phyloP scores from a whole-genome alignment of 75 land plant genomes.

The Picea glauca region DNA sequence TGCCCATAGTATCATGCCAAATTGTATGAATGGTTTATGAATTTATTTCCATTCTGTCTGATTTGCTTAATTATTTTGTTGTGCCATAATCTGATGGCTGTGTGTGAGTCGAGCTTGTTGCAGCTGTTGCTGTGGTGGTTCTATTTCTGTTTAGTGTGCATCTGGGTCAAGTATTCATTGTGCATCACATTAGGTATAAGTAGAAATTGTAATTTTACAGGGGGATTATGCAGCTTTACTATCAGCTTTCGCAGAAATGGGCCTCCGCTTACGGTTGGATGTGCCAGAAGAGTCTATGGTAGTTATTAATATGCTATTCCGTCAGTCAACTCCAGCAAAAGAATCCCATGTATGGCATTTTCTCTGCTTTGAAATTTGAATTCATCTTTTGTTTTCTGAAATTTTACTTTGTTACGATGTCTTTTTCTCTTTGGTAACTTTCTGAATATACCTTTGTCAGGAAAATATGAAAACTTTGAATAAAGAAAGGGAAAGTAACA shows the following conservation, averaged over 20 bases:
- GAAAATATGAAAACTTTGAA: conserved; percentile 53
- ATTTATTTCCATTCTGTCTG: no score
- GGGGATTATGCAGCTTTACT: conserved; percentile 89
- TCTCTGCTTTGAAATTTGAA: neutral
- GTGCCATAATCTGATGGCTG: no score
- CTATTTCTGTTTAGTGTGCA: neutral
- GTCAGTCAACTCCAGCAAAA: conserved; percentile 68
- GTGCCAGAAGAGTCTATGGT: conserved; percentile 93
- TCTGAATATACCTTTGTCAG: conserved; percentile 20
- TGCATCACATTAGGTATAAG: neutral
- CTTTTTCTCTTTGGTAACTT: conserved; percentile 2
- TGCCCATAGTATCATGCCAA: no score
- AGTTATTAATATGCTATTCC: conserved; percentile 65
- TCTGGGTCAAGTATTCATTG: neutral
- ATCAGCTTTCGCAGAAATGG: conserved; percentile 90
- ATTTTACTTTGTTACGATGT: conserved; percentile 12
- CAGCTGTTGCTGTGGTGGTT: neutral
- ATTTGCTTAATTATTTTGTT: no score
- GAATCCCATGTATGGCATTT: conserved; percentile 62
- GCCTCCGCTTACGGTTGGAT: conserved; percentile 81
- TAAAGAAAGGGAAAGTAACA: conserved; percentile 54
- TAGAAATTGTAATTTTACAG: conserved; percentile 29
- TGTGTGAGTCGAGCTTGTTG: no score
- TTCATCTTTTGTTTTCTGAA: neutral
- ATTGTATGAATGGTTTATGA: no score